Percentiles rank a stretch among this genome's conserved stretches.
phyloP scores from a whole-genome alignment of 768 basidiomycete species.

The Boletus tomentosulus region DNA sequence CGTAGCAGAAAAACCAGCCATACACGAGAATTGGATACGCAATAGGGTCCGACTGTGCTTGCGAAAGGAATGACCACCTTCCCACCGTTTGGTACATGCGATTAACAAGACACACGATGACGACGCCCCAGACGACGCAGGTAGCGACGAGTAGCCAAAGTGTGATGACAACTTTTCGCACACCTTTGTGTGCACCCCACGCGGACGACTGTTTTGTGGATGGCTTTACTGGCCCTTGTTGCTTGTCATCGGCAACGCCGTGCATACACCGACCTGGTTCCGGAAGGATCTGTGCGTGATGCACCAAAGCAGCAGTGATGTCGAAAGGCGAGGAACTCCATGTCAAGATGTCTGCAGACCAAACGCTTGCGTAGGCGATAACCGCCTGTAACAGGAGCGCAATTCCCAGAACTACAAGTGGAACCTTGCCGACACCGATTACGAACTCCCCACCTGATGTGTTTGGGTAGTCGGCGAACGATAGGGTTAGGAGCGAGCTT shows the following conservation, averaged over 20 bases:
- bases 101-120: conserved; percentile 1
- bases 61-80: too few species aligned
- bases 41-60: neutral
- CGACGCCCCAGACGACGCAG: conserved; percentile 22
- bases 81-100: neutral
- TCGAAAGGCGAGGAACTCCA: conserved; percentile 33
- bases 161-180: conserved; percentile 18
- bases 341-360: conserved; percentile 21
- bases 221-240: conserved; percentile 6
- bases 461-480: neutral
- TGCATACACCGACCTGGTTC: conserved; percentile 25
- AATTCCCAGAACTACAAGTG: conserved; percentile 27
- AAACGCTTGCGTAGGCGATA: conserved; percentile 21
- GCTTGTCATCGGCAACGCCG: conserved; percentile 9
- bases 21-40: conserved; percentile 7
- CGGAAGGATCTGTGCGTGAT: conserved; percentile 20
- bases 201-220: neutral
- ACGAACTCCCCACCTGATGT: neutral
- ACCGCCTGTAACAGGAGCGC: conserved; percentile 19
- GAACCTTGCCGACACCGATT: conserved; percentile 14
- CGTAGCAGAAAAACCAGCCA: conserved; percentile 20
- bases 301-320: conserved; percentile 27
- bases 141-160: conserved; percentile 21
- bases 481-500: conserved; percentile 18
- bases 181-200: conserved; percentile 24